Base-by-base conservation (phyloP, 495 filamentous ascomycete genomes). In the Aspergillus ellipticus region DNA sequence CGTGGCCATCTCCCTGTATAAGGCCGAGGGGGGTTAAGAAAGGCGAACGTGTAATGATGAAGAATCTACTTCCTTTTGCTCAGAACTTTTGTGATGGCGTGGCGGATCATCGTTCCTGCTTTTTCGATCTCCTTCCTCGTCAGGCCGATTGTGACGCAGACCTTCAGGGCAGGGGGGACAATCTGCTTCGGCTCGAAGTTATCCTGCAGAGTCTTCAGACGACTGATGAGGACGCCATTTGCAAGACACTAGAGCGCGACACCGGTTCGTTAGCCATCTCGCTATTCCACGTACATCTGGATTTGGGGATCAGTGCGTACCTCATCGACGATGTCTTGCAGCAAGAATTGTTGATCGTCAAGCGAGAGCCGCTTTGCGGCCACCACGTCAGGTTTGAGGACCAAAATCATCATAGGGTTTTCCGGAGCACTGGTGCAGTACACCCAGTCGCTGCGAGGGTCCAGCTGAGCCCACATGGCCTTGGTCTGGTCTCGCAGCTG, bases 121-220 rank as follows among this genome's bases (percentile, higher is more conserved):
- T 91, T 93, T 75, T 98, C 94, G 42, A 90, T 86, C 70, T 98
- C 94, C 75, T 96, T 96, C 77, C 88, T 92, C 31, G 88, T 87
- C 61, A 97, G 78, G 9, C 89, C 94, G 29, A 79, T 86, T 0
- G 91, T 93, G 52, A 96, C 79, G 68, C 92, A 96, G 16, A 96
- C 85, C 76, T 97, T 98, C 54, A 97, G 78, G 5, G 86, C 89
- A 13, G 92, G 89, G 49, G 83, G 76, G 42, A 89, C 81, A 55
- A 79, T 68, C 26, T 88, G 85, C 51, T 86, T 86, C 15, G 81
- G 77, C 62, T 85, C 83, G 51, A 77, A 74, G 39, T 83, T 79
- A 50, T 85, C 74, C 11, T 90, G 85, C 64, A 87, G 81, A 39
- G 78, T 82, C 79, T 96, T 97, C 22, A 96, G 74, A 9, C 91